phyloP scores from a whole-genome alignment of 1,284 basidiomycete species.

The Baeospora myosura region DNA sequence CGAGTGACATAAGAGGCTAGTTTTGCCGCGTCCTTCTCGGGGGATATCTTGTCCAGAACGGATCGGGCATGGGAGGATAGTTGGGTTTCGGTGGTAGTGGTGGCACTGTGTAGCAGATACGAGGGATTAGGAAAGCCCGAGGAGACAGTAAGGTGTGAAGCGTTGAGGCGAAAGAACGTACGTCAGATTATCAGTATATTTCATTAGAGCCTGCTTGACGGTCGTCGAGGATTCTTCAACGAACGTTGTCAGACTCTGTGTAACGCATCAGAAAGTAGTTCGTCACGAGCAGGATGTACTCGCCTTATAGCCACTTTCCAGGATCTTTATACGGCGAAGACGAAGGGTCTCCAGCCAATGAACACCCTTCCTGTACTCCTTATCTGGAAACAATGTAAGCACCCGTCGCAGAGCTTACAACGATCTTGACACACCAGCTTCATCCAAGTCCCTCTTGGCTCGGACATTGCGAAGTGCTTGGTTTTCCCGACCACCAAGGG shows the following conservation, averaged over 20 bases:
- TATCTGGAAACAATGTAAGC: slow-evolving; percentile 46
- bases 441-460: slow-evolving; percentile 85
- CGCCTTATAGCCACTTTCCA: slow-evolving; percentile 76
- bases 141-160: no score
- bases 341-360: slow-evolving; percentile 93
- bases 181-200: slow-evolving; percentile 75
- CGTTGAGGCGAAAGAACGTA: slow-evolving; percentile 29
- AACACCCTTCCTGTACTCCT: slow-evolving; percentile 86
- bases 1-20: slow-evolving; percentile 50
- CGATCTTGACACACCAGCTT: slow-evolving; percentile 73
- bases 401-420: slow-evolving; percentile 3
- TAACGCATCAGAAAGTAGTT: slow-evolving; percentile 7
- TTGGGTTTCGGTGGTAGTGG: slow-evolving; percentile 61
- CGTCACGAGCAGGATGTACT: slow-evolving; percentile 12
- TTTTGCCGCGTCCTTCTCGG: slow-evolving; percentile 60
- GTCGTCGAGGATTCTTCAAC: slow-evolving; percentile 65
- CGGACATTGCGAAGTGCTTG: slow-evolving; percentile 67
- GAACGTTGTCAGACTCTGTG: slow-evolving; percentile 74
- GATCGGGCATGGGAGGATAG: slow-evolving; percentile 50
- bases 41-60: slow-evolving; percentile 58
- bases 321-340: slow-evolving; percentile 72
- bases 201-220: slow-evolving; percentile 58
- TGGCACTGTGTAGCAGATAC: slow-evolving; percentile 42
- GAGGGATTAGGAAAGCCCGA: slow-evolving; percentile 7
- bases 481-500: slow-evolving; percentile 47